Evolutionary conservation across 2,329 filamentous ascomycete genomes (phyloP).

Genomic region (Cercospora sp.): DNA sequence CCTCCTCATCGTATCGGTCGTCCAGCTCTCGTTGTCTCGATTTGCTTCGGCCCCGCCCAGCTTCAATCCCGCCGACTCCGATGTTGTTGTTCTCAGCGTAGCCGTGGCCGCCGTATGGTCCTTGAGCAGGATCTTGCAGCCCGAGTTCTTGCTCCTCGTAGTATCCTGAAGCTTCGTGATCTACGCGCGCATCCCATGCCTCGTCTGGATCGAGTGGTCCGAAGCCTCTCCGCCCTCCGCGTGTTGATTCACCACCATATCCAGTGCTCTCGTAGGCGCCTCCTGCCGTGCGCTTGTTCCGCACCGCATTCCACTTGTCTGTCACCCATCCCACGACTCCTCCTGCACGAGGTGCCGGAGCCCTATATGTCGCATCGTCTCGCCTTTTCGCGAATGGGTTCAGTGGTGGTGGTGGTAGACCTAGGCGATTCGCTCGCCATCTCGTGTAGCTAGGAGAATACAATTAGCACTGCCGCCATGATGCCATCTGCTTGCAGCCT

Average conservation of each 20-base stretch:
- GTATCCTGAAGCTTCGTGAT: slow-evolving; percentile 68
- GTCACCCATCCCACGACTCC: slow-evolving; percentile 74
- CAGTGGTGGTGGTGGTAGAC: slow-evolving; percentile 66
- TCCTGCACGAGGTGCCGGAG: slow-evolving; percentile 57
- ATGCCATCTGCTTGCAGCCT: not conserved
- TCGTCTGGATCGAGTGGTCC: slow-evolving; percentile 77
- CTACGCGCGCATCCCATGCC: slow-evolving; percentile 80
- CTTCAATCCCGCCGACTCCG: slow-evolving; percentile 40
- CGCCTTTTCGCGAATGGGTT: slow-evolving; percentile 63
- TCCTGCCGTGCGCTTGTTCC: slow-evolving; percentile 67
- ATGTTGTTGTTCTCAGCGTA: slow-evolving; percentile 37
- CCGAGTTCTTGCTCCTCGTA: slow-evolving; percentile 79
- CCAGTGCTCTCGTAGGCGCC: slow-evolving; percentile 43
- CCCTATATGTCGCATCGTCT: slow-evolving; percentile 43
- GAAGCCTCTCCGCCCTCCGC: slow-evolving; percentile 54
- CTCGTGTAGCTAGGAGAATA: slow-evolving; percentile 59
- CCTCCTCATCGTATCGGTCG: slow-evolving; percentile 50
- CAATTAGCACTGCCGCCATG: slow-evolving; percentile 6
- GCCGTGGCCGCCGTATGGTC: slow-evolving; percentile 44
- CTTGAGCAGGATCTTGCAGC: slow-evolving; percentile 47
- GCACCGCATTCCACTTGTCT: slow-evolving; percentile 63
- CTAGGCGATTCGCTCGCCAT: slow-evolving; percentile 70
- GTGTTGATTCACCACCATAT: slow-evolving; percentile 31
- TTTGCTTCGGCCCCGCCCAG: slow-evolving; percentile 48
- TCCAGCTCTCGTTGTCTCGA: slow-evolving; percentile 52